phyloP scores from a whole-genome alignment of 202 grass and related monocot species.

The Schoenoplectus tabernaemontani region DNA sequence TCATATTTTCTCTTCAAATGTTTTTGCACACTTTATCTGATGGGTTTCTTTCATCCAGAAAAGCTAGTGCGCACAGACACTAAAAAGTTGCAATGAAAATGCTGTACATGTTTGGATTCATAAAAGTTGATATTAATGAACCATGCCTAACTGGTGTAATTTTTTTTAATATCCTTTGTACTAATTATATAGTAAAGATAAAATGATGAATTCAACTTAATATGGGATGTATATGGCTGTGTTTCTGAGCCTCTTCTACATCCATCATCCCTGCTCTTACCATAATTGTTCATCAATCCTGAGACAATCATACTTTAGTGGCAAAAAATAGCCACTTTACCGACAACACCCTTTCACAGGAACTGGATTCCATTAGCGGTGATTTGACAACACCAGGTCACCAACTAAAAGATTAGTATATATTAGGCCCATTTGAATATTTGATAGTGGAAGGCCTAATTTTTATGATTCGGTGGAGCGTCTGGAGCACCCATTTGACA shows the following conservation, averaged over 20 bases:
- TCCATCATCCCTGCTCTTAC: not conserved
- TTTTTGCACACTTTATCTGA: not conserved
- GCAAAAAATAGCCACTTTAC: not conserved
- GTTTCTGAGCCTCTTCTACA: not conserved
- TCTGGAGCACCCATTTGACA: not conserved
- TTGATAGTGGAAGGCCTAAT: conserved; percentile 17
- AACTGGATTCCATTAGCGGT: conserved; percentile 24
- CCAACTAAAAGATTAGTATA: conserved; percentile 17
- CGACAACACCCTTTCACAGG: not conserved
- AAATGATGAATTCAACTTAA: not conserved
- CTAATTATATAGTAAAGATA: not conserved
- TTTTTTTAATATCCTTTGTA: not conserved
- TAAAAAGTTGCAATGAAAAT: too few species aligned
- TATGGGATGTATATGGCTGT: not conserved
- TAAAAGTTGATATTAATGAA: too few species aligned
- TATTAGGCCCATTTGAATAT: not conserved
- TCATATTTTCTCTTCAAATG: not conserved
- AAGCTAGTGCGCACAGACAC: too few species aligned
- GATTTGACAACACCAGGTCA: conserved; percentile 25
- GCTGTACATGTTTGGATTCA: too few species aligned
- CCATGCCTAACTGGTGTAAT: not conserved
- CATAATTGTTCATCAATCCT: conserved; percentile 1
- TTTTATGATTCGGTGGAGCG: not conserved
- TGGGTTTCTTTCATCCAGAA: not conserved
- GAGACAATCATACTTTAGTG: conserved; percentile 14